A percentile compares a stretch with the other conserved stretches of the same genome.
Evolutionary conservation across 2,329 filamentous ascomycete genomes (phyloP).

Genomic region (Gyromitra esculenta): DNA sequence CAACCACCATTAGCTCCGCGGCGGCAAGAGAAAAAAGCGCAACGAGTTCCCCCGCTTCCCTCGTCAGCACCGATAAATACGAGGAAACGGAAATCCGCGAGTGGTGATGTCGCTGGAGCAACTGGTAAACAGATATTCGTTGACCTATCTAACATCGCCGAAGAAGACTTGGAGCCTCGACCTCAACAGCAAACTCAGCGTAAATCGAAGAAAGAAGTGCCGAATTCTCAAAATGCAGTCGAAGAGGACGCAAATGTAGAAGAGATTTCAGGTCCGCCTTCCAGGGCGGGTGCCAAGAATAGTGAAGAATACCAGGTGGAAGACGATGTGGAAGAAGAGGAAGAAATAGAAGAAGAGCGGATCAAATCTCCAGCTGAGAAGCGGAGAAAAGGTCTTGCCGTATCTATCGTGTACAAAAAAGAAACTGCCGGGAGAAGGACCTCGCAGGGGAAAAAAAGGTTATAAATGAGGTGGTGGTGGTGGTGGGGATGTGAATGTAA

Average conservation of each 20-base stretch:
- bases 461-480: not conserved
- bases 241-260: conserved; percentile 12
- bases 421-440: not conserved
- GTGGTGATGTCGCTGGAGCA: not conserved
- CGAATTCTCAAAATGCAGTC: conserved; percentile 40
- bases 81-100: conserved; percentile 28
- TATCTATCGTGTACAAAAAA: conserved; percentile 14
- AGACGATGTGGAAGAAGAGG: conserved; percentile 52
- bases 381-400: conserved; percentile 49
- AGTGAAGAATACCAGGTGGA: conserved; percentile 46
- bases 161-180: not conserved
- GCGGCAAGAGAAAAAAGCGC: conserved; percentile 17
- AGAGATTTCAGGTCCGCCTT: not conserved
- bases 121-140: conserved; percentile 5
- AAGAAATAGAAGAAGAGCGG: conserved; percentile 33
- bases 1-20: not conserved
- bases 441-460: conserved; percentile 10
- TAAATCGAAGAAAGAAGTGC: conserved; percentile 30
- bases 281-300: not conserved
- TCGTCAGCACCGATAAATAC: not conserved
- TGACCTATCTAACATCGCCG: conserved; percentile 1
- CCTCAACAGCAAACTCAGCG: not conserved
- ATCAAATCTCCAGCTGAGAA: conserved; percentile 56
- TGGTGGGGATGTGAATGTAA: not conserved
- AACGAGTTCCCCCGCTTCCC: not conserved